Evolutionary conservation across 2,329 filamentous ascomycete species (phyloP).

Genomic region (Fusarium sp.): DNA sequence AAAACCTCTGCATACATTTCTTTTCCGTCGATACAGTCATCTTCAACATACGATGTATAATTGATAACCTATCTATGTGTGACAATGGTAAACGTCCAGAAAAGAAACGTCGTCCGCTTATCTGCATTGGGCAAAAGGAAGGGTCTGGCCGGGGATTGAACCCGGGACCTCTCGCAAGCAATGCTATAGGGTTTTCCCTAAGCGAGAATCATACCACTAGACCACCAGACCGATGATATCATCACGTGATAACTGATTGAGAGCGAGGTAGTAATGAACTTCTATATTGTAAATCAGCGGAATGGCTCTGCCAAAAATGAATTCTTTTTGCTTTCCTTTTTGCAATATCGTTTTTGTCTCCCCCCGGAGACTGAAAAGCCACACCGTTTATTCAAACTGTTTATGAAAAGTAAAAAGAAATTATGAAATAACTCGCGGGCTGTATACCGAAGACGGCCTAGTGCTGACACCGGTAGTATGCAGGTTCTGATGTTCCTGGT

Average conservation of each 20-base stretch:
- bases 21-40: no score
- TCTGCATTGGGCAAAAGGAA: slow-evolving; percentile 35
- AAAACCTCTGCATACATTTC: no score
- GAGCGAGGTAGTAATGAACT: rapidly evolving
- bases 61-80: no score
- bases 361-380: not conserved
- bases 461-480: not conserved
- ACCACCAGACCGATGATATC: slow-evolving; percentile 59
- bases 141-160: slow-evolving; percentile 60
- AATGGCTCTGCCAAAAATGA: no score
- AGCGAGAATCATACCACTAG: slow-evolving; percentile 79
- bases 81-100: no score
- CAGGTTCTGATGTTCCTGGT: no score
- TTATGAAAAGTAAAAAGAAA: no score
- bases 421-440: no score
- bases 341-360: not conserved
- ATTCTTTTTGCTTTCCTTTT: not conserved
- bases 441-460: not conserved
- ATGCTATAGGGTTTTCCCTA: slow-evolving; percentile 62
- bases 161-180: slow-evolving; percentile 59
- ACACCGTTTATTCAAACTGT: not conserved
- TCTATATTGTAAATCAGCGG: rapidly evolving
- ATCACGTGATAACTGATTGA: not conserved
- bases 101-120: no score
- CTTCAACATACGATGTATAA: no score